Evolutionary conservation across 768 basidiomycete species (phyloP).

Genomic region (Boletus rex-veris): DNA sequence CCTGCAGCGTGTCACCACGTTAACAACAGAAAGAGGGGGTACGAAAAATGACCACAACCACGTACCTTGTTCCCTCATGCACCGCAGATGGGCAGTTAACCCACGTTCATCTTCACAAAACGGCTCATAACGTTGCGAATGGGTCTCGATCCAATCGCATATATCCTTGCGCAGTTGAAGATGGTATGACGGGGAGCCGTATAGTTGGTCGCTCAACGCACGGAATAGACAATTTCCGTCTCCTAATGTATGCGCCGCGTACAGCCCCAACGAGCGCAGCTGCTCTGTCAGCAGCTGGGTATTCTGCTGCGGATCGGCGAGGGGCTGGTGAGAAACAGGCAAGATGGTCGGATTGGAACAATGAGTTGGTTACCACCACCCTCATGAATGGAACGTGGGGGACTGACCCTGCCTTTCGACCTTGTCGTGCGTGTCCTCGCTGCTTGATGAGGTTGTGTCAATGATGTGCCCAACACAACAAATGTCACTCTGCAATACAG

Average conservation of each 20-base stretch:
- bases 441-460: conserved; percentile 30
- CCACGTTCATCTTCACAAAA: conserved; percentile 88
- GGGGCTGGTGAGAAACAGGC: conserved; percentile 29
- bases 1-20: conserved; percentile 38
- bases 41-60: conserved; percentile 2
- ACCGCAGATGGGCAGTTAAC: conserved; percentile 63
- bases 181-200: conserved; percentile 71
- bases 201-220: conserved; percentile 83
- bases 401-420: conserved; percentile 55
- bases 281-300: conserved; percentile 66
- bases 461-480: conserved; percentile 24
- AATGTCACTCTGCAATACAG: conserved; percentile 20
- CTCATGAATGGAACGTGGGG: conserved; percentile 23
- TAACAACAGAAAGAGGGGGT: conserved; percentile 9
- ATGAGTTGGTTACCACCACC: conserved; percentile 15
- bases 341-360: conserved; percentile 15
- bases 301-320: conserved; percentile 60
- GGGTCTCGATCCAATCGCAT: conserved; percentile 74
- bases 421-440: conserved; percentile 58
- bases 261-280: conserved; percentile 74
- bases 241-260: conserved; percentile 82
- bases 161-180: conserved; percentile 66
- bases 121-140: conserved; percentile 72
- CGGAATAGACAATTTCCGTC: conserved; percentile 95
- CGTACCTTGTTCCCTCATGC: conserved; percentile 78